phyloP scores from a whole-genome alignment of 257 asterid species.

The Nemophila menziesii region DNA sequence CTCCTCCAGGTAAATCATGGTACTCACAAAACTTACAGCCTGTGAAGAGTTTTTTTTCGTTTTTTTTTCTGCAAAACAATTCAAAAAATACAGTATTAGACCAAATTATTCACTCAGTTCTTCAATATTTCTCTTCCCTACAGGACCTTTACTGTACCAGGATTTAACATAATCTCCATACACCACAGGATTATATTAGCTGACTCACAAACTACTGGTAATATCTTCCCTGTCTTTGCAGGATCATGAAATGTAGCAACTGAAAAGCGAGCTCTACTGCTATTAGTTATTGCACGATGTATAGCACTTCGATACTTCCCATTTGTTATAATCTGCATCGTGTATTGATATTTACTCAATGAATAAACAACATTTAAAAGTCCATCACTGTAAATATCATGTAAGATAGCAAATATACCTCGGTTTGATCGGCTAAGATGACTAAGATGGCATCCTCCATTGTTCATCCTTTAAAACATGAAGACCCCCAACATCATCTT shows the following conservation, averaged over 20 bases:
- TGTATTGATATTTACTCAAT: too few species aligned
- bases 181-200: slow-evolving; percentile 48
- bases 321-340: slow-evolving; percentile 59
- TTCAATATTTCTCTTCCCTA: slow-evolving; percentile 63
- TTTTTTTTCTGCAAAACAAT: too few species aligned
- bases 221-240: slow-evolving; percentile 38
- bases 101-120: slow-evolving; percentile 62
- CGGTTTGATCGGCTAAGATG: slow-evolving; percentile 85
- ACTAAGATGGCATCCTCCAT: slow-evolving; percentile 54
- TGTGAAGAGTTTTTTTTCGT: too few species aligned
- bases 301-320: slow-evolving; percentile 65
- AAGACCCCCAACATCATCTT: slow-evolving; percentile 92
- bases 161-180: slow-evolving; percentile 70
- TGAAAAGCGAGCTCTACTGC: slow-evolving; percentile 53
- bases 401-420: too few species aligned
- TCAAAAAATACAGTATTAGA: slow-evolving; percentile 10
- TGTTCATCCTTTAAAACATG: slow-evolving; percentile 72
- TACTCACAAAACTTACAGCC: too few species aligned
- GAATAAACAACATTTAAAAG: too few species aligned
- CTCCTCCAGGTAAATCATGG: too few species aligned
- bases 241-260: slow-evolving; percentile 93
- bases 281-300: slow-evolving; percentile 75
- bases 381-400: background rate
- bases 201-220: slow-evolving; percentile 47
- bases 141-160: slow-evolving; percentile 90